Conservation (phyloP, 75 land plant genomes). For the Selaginella tamariscina region DNA sequence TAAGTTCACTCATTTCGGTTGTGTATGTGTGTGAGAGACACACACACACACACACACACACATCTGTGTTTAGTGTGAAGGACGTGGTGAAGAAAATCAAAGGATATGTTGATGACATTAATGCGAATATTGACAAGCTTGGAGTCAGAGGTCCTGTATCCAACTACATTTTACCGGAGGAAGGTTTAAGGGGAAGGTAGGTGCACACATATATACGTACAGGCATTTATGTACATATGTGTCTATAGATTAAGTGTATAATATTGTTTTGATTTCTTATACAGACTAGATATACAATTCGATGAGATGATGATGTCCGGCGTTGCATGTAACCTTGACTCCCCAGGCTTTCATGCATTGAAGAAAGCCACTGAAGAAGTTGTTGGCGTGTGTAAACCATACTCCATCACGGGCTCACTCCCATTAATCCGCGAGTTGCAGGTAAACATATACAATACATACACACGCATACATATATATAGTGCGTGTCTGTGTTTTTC, state of each 20-base stretch:
- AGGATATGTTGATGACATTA: constrained; percentile 69
- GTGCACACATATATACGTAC: too few species aligned
- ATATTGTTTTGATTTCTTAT: not conserved
- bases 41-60: too few species aligned
- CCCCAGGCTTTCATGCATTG: constrained; percentile 69
- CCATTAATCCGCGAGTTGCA: constrained; percentile 80
- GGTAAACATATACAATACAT: too few species aligned
- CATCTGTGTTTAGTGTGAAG: constrained; percentile 35
- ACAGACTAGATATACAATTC: constrained; percentile 56
- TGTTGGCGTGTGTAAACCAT: constrained; percentile 71
- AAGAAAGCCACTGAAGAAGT: constrained; percentile 78
- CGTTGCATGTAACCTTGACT: constrained; percentile 77
- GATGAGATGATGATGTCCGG: constrained; percentile 60
- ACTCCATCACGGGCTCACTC: constrained; percentile 78
- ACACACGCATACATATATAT: too few species aligned
- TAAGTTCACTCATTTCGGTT: constrained; percentile 16
- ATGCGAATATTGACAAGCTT: constrained; percentile 65
- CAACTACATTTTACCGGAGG: constrained; percentile 55
- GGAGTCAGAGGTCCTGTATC: constrained; percentile 77
- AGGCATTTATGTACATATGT: too few species aligned
- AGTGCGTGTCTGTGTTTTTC: not conserved
- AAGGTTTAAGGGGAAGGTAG: constrained; percentile 53
- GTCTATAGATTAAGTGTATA: too few species aligned
- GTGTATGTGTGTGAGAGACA: not conserved
- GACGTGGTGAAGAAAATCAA: constrained; percentile 56